Percentiles rank a stretch among this genome's conserved stretches.
phyloP scores from a whole-genome alignment of 2,329 filamentous ascomycete genomes.

The Byssochlamys sp. region DNA sequence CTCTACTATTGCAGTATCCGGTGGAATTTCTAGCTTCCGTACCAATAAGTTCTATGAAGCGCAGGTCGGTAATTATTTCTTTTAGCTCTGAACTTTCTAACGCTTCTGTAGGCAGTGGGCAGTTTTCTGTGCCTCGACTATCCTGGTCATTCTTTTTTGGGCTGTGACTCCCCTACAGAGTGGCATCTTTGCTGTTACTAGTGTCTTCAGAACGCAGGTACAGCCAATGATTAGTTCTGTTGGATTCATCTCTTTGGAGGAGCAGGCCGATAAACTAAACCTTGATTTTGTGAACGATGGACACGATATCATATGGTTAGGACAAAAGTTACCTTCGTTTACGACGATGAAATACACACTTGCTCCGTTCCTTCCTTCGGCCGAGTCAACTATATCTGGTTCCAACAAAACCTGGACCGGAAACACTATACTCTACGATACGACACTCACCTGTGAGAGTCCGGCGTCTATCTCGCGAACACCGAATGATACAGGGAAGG shows the following conservation, averaged over 20 bases:
- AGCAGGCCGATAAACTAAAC: slow-evolving; percentile 21
- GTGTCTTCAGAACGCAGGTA: slow-evolving; percentile 13
- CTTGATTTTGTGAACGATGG: slow-evolving; percentile 36
- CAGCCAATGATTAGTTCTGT: slow-evolving; percentile 13
- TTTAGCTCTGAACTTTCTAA: slow-evolving; percentile 2
- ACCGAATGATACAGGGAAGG: not conserved
- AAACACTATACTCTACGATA: slow-evolving; percentile 23
- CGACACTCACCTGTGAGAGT: slow-evolving; percentile 8
- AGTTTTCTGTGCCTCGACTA: slow-evolving; percentile 40
- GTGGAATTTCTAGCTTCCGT: slow-evolving; percentile 40
- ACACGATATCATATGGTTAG: slow-evolving; percentile 33
- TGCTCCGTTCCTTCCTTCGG: slow-evolving; percentile 5
- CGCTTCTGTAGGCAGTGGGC: slow-evolving; percentile 41
- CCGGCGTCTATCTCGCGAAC: not conserved
- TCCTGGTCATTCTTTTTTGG: slow-evolving; percentile 47
- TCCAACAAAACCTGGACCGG: slow-evolving; percentile 6
- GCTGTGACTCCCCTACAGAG: slow-evolving; percentile 47
- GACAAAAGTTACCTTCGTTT: slow-evolving; percentile 7
- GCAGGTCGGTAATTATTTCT: slow-evolving; percentile 12
- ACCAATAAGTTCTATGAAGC: slow-evolving; percentile 31
- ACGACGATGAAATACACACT: slow-evolving; percentile 6
- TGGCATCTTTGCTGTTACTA: slow-evolving; percentile 41
- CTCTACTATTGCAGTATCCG: slow-evolving; percentile 47
- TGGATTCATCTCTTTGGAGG: slow-evolving; percentile 13
- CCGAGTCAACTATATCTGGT: not conserved